These are phyloP conservation scores for Pochonia chlamydosporia DNA, from an alignment of 2,329 filamentous ascomycete species.

Conservation along the genomic window DNA sequence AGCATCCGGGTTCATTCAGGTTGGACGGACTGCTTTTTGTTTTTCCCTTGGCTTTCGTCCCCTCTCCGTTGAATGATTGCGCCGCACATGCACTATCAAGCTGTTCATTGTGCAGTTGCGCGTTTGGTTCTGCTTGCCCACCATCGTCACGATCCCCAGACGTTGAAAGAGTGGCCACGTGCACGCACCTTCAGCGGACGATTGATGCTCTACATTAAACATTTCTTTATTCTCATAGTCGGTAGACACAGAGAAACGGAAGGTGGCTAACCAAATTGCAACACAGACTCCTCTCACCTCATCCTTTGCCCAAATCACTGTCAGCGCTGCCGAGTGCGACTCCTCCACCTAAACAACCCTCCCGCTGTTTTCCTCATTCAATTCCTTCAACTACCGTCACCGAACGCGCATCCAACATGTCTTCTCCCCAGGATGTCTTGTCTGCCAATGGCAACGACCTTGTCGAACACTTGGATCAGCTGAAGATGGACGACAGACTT, in stretches of 20 bases:
- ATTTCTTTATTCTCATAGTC: not conserved
- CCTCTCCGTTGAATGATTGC: no score
- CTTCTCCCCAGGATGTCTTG: constrained; percentile 52
- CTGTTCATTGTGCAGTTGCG: not conserved
- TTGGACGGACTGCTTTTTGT: not conserved
- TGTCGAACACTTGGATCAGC: constrained; percentile 55
- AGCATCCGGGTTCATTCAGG: not conserved
- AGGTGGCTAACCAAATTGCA: not conserved
- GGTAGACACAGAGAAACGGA: not conserved
- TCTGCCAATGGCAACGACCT: constrained; percentile 56
- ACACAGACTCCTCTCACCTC: not conserved
- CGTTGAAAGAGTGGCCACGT: not conserved
- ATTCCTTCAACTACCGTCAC: not conserved
- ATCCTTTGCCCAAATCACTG: not conserved
- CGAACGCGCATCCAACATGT: constrained; percentile 40
- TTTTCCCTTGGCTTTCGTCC: not conserved
- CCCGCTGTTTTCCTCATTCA: constrained; percentile 11
- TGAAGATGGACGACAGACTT: constrained; percentile 61
- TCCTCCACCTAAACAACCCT: not conserved
- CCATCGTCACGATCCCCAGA: no score
- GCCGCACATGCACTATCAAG: not conserved
- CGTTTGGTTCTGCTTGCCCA: not conserved
- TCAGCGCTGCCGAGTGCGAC: not conserved
- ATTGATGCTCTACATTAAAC: not conserved
- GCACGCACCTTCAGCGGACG: not conserved